These are phyloP conservation scores for Prunus fruticosa DNA, from an alignment of 306 rosid genomes.

Conservation along the genomic window DNA sequence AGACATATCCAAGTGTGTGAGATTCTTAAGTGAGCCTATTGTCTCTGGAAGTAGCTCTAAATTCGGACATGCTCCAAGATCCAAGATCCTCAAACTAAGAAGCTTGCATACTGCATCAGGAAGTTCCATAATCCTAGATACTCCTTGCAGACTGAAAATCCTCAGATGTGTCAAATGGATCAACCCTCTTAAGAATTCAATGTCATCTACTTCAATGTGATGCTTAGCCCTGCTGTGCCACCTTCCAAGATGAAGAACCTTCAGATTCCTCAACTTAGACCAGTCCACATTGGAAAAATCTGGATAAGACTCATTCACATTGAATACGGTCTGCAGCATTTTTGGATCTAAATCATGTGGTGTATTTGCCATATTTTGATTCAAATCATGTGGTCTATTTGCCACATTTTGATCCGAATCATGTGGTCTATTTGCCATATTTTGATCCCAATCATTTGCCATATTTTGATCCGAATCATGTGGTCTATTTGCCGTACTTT, in stretches of 20 bases:
- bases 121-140: constrained; percentile 22
- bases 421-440: no score
- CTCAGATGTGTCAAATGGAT: constrained; percentile 7
- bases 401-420: no score
- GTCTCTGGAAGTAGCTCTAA: constrained; percentile 25
- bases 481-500: no score
- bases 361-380: no score
- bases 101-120: constrained; percentile 21
- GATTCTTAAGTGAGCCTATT: constrained; percentile 14
- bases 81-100: constrained; percentile 17
- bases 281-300: constrained; percentile 25
- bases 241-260: constrained; percentile 34
- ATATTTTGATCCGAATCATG: no score
- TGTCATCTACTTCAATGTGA: constrained; percentile 22
- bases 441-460: no score
- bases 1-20: constrained; percentile 38
- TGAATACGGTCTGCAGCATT: constrained; percentile 21
- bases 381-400: no score
- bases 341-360: neutral
- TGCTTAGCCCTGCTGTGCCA: constrained; percentile 25
- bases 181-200: constrained; percentile 15
- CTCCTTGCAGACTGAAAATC: constrained; percentile 32
- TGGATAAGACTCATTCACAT: constrained; percentile 31
- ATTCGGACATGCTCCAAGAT: constrained; percentile 32
- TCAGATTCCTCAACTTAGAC: constrained; percentile 21